Base-by-base conservation (phyloP, 1,139 yeast genomes). In the Hemisphaericaspora subhashii region DNA sequence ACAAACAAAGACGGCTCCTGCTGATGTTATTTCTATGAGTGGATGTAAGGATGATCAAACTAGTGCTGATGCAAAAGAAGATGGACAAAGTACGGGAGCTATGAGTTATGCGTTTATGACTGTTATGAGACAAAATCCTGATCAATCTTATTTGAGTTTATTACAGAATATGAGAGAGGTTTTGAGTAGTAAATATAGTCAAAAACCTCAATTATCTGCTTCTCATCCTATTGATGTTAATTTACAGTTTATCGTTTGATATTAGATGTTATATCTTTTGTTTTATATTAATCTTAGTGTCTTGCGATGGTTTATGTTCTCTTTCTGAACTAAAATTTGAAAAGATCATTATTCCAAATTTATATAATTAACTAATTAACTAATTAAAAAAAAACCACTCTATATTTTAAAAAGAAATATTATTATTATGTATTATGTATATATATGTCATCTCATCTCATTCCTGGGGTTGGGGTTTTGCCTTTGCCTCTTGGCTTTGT, bases 21-120 rank as follows among this genome's bases (percentile, higher is more conserved):
- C 96, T 1, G 97, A 90, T 64, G 90, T 86, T 28, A 79, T 90
- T 25, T 79, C 85, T 62, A 72, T 90, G 41, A 83, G 94, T 9
- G 98, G 98, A 9, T 89, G 97, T 55, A 88, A 87, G 62, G 97
- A 90, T 62, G 80, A 83, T 43, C 97, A 73, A 52, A 79, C 84
- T 9, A 70, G 78, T 42, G 96, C 96, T 5, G 96, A 88, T 60
- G 86, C 97, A 1, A 69, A 68, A 20, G 90, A 85, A 55, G 81
- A 79, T 37, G 95, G 96, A 18, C 66, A 65, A 31, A 81, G 86
- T 31, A 88, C 96, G 0, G 98, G 98, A 42, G 98, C 98, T 16
- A 87, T 90, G 95, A 85, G 95, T 36, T 88, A 84, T 74, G 86
- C 97, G 1, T 89, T 90, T 55, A 78, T 88, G 44, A 74, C 77